Base-by-base conservation (phyloP, 2,329 filamentous ascomycete genomes). In the Westerdykella ornata region DNA sequence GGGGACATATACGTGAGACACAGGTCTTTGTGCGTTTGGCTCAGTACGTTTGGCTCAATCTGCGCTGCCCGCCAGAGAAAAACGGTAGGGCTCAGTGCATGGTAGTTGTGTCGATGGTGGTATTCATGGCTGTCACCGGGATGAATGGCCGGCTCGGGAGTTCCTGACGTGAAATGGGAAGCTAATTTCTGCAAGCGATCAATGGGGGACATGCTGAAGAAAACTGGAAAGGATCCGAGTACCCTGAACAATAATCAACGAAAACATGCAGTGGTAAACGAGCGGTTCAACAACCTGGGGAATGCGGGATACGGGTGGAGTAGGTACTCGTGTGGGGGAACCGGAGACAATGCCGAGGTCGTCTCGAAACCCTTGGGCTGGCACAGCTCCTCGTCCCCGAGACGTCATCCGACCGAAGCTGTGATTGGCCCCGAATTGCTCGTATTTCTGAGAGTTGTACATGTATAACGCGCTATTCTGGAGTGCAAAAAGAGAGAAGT, bases 51-150 rank as follows among this genome's bases (percentile, higher is more conserved):
- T 5, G 90, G 90, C 67, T 96, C 90, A 57, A 97, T 92, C 35
- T 78, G 74, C 5, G 89, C 89, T 14, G 90, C 88, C 39, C 90
- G 82, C 51, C 86, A 84, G 16, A 94, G 72, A 63, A 95, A 96
- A 65, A 81, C 82, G 2, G 89, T 95, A 0, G 90, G 90, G 1
- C 87, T 89, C 20, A 97, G 78, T 13, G 83, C 80, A 66, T 90
- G 85, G 56, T 85, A 76, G 65, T 88, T 80, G 57, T 71, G 72
- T 44, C 55, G 65, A 49, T 71, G 72, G 46, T 72, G 68, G 42
- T 64, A 66, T 35, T 62, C 57, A 49, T 65, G 60, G 37, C 57
- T 63, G 39, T 64, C 59, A 26, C 57, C 56, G 2, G 53, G 49
- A 11, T 57, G 60, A 52, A 66, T 62, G 57, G 70, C 62, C 50